phyloP scores from a whole-genome alignment of 345 rosid species.

The Corchorus olitorius region DNA sequence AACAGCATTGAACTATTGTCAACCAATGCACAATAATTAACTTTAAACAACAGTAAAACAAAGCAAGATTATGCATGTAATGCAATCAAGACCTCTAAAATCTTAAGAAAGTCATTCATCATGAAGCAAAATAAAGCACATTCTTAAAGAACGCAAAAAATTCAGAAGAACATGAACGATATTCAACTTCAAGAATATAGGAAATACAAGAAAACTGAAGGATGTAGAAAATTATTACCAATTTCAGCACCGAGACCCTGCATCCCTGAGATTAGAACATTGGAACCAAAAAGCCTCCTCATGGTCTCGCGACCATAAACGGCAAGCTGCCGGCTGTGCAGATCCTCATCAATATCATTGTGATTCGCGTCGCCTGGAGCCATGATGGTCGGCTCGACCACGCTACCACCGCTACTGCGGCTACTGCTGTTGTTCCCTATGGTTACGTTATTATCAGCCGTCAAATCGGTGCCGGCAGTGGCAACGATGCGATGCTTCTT shows the following conservation, averaged over 20 bases:
- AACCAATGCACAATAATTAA: background rate
- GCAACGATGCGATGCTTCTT: constrained; percentile 58
- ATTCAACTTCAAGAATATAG: background rate
- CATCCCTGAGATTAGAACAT: constrained; percentile 87
- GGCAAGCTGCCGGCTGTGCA: constrained; percentile 98
- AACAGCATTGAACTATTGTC: background rate
- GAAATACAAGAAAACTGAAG: background rate
- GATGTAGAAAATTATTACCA: constrained; percentile 41
- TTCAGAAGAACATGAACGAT: background rate
- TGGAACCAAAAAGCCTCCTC: constrained; percentile 89
- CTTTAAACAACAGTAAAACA: background rate
- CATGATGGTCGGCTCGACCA: constrained; percentile 45
- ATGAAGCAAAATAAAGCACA: background rate
- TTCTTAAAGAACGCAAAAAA: background rate
- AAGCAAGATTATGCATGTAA: background rate
- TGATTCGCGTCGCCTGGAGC: constrained; percentile 64
- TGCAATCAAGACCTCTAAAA: background rate
- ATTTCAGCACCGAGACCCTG: constrained; percentile 97
- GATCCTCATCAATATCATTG: constrained; percentile 90
- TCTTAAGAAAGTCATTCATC: background rate
- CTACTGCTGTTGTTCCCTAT: constrained; percentile 27
- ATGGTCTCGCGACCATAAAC: constrained; percentile 98
- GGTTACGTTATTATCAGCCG: constrained; percentile 26
- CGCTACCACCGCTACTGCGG: constrained; percentile 26
- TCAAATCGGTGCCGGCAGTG: constrained; percentile 26